Evolutionary conservation across 1,284 basidiomycete species (phyloP).

Genomic region (Grifola frondosa): DNA sequence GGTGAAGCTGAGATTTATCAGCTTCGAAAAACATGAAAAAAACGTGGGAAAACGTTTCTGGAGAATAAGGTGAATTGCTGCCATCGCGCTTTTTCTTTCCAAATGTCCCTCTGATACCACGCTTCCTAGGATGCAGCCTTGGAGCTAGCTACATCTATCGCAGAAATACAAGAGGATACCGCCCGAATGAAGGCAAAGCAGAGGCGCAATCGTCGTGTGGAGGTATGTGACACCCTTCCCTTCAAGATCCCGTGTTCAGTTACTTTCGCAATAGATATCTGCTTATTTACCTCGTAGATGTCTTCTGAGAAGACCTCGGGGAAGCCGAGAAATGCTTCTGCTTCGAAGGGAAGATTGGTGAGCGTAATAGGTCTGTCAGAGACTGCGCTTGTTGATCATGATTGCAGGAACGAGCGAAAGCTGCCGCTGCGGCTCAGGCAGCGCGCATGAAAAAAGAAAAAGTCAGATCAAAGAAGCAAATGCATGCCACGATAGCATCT

Average conservation of each 20-base stretch:
- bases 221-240: no score
- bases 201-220: no score
- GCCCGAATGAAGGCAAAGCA: constrained; percentile 21
- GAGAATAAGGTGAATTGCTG: background rate
- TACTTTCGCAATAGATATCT: no score
- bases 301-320: constrained; percentile 7
- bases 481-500: constrained; percentile 2
- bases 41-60: no score
- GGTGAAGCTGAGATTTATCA: no score
- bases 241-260: no score
- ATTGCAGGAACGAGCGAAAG: constrained; percentile 28
- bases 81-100: background rate
- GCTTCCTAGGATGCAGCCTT: constrained; percentile 26
- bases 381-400: constrained; percentile 3
- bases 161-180: constrained; percentile 25
- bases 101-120: background rate
- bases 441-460: constrained; percentile 30
- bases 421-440: constrained; percentile 25
- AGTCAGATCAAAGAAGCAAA: constrained; percentile 25
- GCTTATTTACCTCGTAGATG: constrained; percentile 6
- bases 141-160: constrained; percentile 25
- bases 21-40: no score
- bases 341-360: constrained; percentile 26
- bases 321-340: constrained; percentile 1
- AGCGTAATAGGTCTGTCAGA: constrained; percentile 6